Conservation (phyloP, 345 rosid genomes). For the Streptanthus diversifolius region DNA sequence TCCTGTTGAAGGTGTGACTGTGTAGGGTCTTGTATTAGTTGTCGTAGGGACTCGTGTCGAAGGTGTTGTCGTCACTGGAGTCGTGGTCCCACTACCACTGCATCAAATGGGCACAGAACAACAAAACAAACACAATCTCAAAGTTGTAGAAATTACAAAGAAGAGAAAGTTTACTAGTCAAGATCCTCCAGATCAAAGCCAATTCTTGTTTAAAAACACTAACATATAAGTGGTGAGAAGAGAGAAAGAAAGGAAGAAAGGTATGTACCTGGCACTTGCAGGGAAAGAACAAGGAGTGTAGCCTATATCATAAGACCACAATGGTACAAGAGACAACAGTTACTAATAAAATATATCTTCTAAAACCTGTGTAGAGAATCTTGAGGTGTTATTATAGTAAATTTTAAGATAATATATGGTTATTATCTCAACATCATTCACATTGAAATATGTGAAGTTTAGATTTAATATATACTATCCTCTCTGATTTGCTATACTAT, state of each 20-base stretch:
- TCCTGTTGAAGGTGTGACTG: conserved; percentile 28
- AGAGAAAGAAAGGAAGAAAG: background rate
- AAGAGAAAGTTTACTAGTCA: background rate
- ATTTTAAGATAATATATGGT: conserved; percentile 5
- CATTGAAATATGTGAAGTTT: conserved; percentile 19
- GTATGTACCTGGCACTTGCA: conserved; percentile 32
- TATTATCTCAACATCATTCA: conserved; percentile 9
- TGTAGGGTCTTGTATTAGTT: conserved; percentile 35
- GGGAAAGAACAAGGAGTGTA: conserved; percentile 35
- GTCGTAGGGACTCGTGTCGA: conserved; percentile 36
- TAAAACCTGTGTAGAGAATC: conserved; percentile 11
- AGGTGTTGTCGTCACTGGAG: conserved; percentile 40
- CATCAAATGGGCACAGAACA: background rate
- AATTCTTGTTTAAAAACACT: background rate
- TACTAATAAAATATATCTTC: background rate
- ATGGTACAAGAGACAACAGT: conserved; percentile 19
- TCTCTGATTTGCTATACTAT: conserved; percentile 10
- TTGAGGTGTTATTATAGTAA: background rate
- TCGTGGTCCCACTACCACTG: conserved; percentile 33
- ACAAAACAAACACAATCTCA: background rate
- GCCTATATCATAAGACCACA: conserved; percentile 29
- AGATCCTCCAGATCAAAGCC: background rate
- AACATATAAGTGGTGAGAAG: background rate
- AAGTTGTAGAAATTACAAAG: background rate
- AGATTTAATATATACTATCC: conserved; percentile 7